Percentiles rank a stretch among this genome's conserved stretches.
Evolutionary conservation across 2,329 filamentous ascomycete genomes (phyloP).

Genomic region (Neurospora sp.): DNA sequence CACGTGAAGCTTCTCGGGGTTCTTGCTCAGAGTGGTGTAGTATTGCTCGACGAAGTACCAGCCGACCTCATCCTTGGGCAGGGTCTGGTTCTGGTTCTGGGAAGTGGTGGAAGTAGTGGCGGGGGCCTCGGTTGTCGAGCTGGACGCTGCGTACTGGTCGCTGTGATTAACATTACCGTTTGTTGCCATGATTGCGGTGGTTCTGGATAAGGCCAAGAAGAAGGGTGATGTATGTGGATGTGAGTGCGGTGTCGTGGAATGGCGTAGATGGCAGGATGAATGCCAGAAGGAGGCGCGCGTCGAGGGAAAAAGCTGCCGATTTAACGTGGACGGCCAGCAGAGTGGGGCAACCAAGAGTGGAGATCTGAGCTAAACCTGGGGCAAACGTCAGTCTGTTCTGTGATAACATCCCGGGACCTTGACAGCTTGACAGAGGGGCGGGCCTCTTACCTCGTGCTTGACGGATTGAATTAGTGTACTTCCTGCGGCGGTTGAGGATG

Average conservation of each 20-base stretch:
- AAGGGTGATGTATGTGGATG: constrained; percentile 3
- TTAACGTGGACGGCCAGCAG: neutral
- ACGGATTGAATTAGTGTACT: neutral
- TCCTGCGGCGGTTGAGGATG: neutral
- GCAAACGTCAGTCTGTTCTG: neutral
- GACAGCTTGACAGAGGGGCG: neutral
- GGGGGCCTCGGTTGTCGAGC: constrained; percentile 24
- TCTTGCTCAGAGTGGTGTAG: constrained; percentile 94
- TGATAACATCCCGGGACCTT: neutral
- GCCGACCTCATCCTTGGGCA: constrained; percentile 85
- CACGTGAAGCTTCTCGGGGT: constrained; percentile 82
- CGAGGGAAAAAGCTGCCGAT: constrained; percentile 7
- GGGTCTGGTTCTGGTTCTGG: constrained; percentile 38
- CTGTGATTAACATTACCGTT: constrained; percentile 44
- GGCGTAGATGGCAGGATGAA: neutral
- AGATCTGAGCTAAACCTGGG: neutral
- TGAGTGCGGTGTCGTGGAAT: constrained; percentile 3
- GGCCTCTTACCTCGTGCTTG: neutral
- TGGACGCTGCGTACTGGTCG: constrained; percentile 31
- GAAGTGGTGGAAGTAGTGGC: constrained; percentile 17
- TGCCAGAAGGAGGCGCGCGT: constrained; percentile 8
- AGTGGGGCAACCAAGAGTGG: neutral
- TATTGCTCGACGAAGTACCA: constrained; percentile 99
- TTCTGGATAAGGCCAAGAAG: neutral
- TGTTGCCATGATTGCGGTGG: constrained; percentile 39